These are phyloP conservation scores for Fusarium keratoplasticum DNA, from an alignment of 2,329 filamentous ascomycete genomes.

Conservation along the genomic window DNA sequence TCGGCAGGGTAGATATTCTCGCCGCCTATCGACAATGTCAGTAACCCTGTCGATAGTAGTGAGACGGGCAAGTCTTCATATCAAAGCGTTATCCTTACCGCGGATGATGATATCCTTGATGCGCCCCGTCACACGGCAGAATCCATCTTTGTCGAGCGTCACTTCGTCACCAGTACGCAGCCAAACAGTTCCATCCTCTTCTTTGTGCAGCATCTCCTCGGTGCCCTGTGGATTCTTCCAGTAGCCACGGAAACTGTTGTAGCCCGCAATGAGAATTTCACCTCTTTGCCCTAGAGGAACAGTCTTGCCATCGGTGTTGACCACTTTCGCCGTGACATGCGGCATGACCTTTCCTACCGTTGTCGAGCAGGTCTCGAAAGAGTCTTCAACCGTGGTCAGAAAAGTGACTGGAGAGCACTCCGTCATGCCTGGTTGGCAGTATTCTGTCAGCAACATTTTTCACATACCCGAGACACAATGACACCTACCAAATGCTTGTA, in stretches of 20 bases:
- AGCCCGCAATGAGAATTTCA: not conserved
- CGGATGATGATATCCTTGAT: slow-evolving; percentile 92
- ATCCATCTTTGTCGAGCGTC: slow-evolving; percentile 79
- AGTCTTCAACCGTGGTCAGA: not conserved
- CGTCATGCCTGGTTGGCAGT: not conserved
- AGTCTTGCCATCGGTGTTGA: not conserved
- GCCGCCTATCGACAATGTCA: slow-evolving; percentile 54
- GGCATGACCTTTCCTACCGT: not conserved
- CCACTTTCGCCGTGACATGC: not conserved
- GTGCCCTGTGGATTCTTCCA: not conserved
- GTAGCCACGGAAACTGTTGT: not conserved
- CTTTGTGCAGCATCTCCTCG: not conserved
- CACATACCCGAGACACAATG: rapidly evolving
- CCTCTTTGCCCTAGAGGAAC: not conserved
- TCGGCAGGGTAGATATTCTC: slow-evolving; percentile 91
- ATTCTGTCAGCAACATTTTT: not conserved
- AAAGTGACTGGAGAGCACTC: not conserved
- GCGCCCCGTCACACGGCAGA: slow-evolving; percentile 81
- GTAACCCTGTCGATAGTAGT: not conserved
- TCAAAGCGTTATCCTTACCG: slow-evolving; percentile 53
- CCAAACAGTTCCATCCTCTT: slow-evolving; percentile 60
- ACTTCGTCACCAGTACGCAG: slow-evolving; percentile 90
- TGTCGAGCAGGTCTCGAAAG: not conserved
- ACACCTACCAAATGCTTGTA: not conserved
- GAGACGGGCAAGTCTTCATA: not conserved